Evolutionary conservation across 495 filamentous ascomycete genomes (phyloP), one percentile per base, ranked within the genome.

Genomic region (Penicillium longicatenatum): DNA sequence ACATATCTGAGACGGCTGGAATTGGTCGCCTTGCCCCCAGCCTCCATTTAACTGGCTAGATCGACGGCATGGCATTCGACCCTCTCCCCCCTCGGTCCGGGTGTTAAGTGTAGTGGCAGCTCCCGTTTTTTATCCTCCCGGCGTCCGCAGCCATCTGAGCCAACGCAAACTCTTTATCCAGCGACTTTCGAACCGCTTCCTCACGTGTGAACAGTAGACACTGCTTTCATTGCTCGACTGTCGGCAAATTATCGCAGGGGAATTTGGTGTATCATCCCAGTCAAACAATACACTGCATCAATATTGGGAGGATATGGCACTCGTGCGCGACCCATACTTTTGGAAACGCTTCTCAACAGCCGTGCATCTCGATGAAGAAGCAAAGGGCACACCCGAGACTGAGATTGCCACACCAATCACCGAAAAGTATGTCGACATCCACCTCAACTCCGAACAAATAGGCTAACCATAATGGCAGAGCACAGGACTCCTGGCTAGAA

Each of bases 321-420:
- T 78, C 12, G 77, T 84, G 50, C 75, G 78, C 26, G 85, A 88
- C 60, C 84, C 85, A 16, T 73, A 67, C 41, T 88, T 88, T 69
- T 87, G 84, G 85, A 76, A 76, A 19, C 78, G 84, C 52, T 87
- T 88, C 75, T 82, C 79, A 45, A 64, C 71, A n/a, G 84, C 85
- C 42, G 79, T 86, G 6, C 83, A 86, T 55, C 66, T 70, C 21
- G 71, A 80, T 43, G 77, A 78, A 57, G 68, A 73, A 55, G 63
- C 72, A 3, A 67, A 62, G 33, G 49, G 54, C 29, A 48, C 26
- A 35, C 53, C 43, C 17, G 46, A 62, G 17, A 24, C 49, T 21
- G 16, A 70, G 60, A 42, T 46, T 5, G 35, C 35, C 54, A 37
- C 17, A 10, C 58, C 37, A 49, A 60, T 11, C 21, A 63, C 24